phyloP scores from a whole-genome alignment of 2,329 filamentous ascomycete genomes.

The Penicillium sp. region DNA sequence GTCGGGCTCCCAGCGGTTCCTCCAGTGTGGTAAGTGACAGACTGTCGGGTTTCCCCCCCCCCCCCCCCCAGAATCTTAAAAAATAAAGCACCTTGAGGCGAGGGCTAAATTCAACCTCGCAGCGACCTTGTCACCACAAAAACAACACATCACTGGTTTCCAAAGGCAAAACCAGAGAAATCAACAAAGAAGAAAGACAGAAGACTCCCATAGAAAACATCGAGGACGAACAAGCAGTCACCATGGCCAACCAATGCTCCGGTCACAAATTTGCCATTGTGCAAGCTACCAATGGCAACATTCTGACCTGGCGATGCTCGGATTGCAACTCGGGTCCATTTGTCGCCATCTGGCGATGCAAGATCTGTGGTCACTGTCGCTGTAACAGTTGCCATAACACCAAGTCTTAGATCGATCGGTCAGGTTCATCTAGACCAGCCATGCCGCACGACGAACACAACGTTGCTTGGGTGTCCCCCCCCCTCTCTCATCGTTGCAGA shows the following conservation, averaged over 20 bases:
- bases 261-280: conserved; percentile 36
- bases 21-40: conserved; percentile 17
- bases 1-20: conserved; percentile 14
- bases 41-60: conserved; percentile 3
- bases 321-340: conserved; percentile 39
- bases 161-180: no score
- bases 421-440: neutral
- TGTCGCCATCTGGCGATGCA: conserved; percentile 40
- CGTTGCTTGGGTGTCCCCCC: no score
- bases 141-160: no score
- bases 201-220: no score
- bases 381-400: conserved; percentile 37
- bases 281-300: conserved; percentile 39
- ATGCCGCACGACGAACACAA: no score
- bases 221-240: neutral
- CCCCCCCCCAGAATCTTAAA: no score
- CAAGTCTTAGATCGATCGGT: conserved; percentile 21
- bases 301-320: conserved; percentile 40
- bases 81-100: neutral
- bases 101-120: neutral
- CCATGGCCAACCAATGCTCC: conserved; percentile 38
- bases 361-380: conserved; percentile 38
- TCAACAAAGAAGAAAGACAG: neutral
- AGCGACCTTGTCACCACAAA: neutral
- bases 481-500: no score